Conservation (phyloP, 345 rosid genomes). For the Gossypium rotundifolium region DNA sequence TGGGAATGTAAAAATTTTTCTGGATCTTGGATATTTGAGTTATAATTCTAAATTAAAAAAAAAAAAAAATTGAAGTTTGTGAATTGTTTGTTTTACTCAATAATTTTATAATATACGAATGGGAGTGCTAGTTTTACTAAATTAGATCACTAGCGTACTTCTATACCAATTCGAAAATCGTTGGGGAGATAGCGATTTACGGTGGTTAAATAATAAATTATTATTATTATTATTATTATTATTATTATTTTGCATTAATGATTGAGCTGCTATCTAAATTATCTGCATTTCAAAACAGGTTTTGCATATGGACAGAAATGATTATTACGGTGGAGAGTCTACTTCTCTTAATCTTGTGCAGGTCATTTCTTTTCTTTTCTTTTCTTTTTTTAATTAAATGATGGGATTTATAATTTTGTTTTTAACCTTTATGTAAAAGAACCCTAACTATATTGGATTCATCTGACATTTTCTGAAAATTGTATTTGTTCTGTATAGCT, state of each 20-base stretch:
- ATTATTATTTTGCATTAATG: neutral
- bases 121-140: too few species aligned
- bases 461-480: neutral
- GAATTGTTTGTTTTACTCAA: too few species aligned
- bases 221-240: neutral
- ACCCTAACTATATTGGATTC: neutral
- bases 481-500: slow-evolving; percentile 36
- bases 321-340: slow-evolving; percentile 83
- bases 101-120: too few species aligned
- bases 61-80: too few species aligned
- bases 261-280: neutral
- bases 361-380: slow-evolving; percentile 25
- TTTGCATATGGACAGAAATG: slow-evolving; percentile 75
- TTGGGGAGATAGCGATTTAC: too few species aligned
- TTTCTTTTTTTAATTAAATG: neutral
- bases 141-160: too few species aligned
- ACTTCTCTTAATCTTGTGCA: slow-evolving; percentile 74
- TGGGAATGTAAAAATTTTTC: too few species aligned
- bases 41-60: too few species aligned
- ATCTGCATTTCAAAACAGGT: slow-evolving; percentile 34
- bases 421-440: neutral
- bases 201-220: too few species aligned
- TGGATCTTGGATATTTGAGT: too few species aligned
- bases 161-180: too few species aligned
- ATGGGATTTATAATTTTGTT: neutral